A percentile compares a stretch with the other conserved stretches of the same genome.
phyloP scores from a whole-genome alignment of 139 green algal species.

The Closterium sp. region DNA sequence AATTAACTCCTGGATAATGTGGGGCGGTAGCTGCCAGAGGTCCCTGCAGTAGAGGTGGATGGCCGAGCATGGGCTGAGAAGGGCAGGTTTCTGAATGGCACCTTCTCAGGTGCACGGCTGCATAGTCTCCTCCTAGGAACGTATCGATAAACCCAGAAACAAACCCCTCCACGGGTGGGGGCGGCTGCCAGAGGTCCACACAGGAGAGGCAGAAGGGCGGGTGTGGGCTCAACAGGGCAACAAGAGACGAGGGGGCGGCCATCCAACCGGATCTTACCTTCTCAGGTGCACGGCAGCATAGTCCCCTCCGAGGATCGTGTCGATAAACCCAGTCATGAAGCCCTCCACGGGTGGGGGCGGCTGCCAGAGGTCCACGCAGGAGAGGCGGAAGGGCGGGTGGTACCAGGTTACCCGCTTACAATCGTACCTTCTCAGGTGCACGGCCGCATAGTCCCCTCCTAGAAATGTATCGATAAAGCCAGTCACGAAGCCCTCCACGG shows the following conservation, averaged over 20 bases:
- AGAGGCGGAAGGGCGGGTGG: background rate
- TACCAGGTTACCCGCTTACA: too few species aligned
- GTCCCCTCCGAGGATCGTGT: background rate
- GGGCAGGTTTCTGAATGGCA: too few species aligned
- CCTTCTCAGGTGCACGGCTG: too few species aligned
- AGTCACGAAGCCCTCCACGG: background rate
- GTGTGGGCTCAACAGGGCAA: background rate
- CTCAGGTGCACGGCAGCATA: background rate
- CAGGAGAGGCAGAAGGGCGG: background rate
- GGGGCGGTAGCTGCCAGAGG: too few species aligned
- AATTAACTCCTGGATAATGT: too few species aligned
- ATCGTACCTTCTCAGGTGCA: background rate
- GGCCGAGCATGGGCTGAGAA: too few species aligned
- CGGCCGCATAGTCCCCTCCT: background rate
- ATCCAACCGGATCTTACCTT: background rate
- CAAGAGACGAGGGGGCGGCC: too few species aligned
- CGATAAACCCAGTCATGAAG: background rate
- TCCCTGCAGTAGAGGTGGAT: too few species aligned
- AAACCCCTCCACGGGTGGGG: background rate
- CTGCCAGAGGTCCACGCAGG: background rate
- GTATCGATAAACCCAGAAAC: background rate
- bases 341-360: background rate
- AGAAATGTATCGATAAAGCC: background rate
- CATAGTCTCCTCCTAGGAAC: background rate
- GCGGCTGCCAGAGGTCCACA: background rate